Conservation (phyloP, 345 rosid species). For the Populus nigra region DNA sequence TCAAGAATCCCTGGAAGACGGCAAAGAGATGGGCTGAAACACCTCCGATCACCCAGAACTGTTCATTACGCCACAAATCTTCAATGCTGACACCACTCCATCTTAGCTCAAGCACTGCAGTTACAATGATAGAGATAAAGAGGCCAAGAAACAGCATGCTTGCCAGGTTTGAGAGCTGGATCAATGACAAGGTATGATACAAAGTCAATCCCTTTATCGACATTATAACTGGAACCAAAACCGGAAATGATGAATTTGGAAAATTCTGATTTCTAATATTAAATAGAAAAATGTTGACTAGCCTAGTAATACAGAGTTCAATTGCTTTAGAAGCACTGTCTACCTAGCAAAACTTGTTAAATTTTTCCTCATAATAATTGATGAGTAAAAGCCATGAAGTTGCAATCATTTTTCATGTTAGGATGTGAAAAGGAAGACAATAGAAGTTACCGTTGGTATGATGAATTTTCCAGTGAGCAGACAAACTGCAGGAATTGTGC, state of each 20-base stretch:
- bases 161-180: slow-evolving; percentile 88
- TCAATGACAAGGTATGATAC: not conserved
- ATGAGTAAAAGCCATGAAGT: not conserved
- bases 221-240: not conserved
- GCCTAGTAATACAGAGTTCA: not conserved
- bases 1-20: slow-evolving; percentile 89
- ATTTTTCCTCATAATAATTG: not conserved
- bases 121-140: slow-evolving; percentile 76
- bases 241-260: not conserved
- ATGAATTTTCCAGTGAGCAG: slow-evolving; percentile 96
- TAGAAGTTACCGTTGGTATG: slow-evolving; percentile 75
- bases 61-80: slow-evolving; percentile 94
- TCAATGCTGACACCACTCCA: slow-evolving; percentile 98
- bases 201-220: not conserved
- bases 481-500: slow-evolving; percentile 88
- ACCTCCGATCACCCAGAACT: slow-evolving; percentile 97
- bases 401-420: not conserved
- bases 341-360: not conserved
- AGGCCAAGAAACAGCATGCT: slow-evolving; percentile 87
- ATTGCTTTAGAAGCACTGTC: not conserved
- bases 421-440: not conserved
- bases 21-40: slow-evolving; percentile 97
- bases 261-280: not conserved
- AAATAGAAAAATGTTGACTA: not conserved
- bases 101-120: slow-evolving; percentile 82